A percentile compares a stretch with the other conserved stretches of the same genome.
Evolutionary conservation across 108 stramenopile species (phyloP).

Genomic region (Cyclotella cryptica): DNA sequence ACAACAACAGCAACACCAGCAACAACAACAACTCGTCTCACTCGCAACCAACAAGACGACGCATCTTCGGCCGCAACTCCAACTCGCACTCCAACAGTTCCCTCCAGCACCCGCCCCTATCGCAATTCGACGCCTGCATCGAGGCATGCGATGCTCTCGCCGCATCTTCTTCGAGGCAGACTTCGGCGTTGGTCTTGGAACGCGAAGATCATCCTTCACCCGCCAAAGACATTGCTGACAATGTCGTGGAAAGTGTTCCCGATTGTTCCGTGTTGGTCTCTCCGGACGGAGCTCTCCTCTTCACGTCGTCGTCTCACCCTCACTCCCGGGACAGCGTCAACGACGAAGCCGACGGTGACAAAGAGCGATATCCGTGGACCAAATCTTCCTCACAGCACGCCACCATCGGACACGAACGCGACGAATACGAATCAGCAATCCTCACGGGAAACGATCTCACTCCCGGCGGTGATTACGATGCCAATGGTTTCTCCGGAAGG

Average conservation of each 20-base stretch:
- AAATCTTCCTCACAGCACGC: conserved; percentile 7
- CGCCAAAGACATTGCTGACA: background rate
- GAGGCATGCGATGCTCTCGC: conserved; percentile 69
- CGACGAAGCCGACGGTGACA: too few relatives aligned
- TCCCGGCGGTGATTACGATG: conserved; percentile 46
- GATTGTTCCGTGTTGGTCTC: conserved; percentile 76
- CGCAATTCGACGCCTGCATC: conserved; percentile 66
- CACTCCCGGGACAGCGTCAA: background rate
- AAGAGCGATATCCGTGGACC: conserved; percentile 38
- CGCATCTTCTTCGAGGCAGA: conserved; percentile 38
- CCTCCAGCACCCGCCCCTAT: conserved; percentile 26
- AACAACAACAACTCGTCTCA: background rate
- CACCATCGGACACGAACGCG: conserved; percentile 19
- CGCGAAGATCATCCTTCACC: background rate
- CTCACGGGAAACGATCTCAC: conserved; percentile 66
- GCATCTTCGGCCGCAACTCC: background rate
- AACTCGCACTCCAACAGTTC: background rate
- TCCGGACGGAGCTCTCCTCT: conserved; percentile 72
- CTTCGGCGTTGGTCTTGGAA: background rate
- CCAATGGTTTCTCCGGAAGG: conserved; percentile 69
- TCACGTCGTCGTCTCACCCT: conserved; percentile 30
- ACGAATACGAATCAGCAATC: conserved; percentile 65
- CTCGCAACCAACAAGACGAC: background rate
- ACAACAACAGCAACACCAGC: background rate
- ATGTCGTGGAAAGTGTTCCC: conserved; percentile 14